Evolutionary conservation across 2,329 filamentous ascomycete genomes (phyloP).

Genomic region (Pseudopithomyces maydicus): DNA sequence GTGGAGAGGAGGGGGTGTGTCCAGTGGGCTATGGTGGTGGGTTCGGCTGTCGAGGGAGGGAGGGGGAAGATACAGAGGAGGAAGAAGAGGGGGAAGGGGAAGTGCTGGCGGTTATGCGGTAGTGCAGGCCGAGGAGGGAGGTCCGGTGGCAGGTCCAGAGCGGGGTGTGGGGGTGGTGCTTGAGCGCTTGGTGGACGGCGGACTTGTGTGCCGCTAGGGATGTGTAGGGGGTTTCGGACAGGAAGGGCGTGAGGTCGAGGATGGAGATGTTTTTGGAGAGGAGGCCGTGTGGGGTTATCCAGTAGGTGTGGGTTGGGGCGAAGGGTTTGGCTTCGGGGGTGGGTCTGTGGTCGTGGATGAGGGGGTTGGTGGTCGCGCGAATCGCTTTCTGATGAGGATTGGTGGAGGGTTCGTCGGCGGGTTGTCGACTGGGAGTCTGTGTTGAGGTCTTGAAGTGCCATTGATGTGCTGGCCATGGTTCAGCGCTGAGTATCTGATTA

Average conservation of each 20-base stretch:
- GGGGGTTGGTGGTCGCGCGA: no score
- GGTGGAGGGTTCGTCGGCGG: no score
- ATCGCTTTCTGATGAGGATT: no score
- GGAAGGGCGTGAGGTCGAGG: slow-evolving; percentile 23
- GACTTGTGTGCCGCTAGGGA: slow-evolving; percentile 25
- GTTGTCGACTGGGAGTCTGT: no score
- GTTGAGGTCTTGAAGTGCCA: no score
- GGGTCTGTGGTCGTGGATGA: no score
- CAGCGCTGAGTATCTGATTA: no score
- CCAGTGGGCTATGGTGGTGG: slow-evolving; percentile 22
- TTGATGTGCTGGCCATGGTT: no score
- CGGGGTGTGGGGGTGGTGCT: slow-evolving; percentile 26
- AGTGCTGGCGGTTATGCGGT: slow-evolving; percentile 22
- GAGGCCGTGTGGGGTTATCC: slow-evolving; percentile 25
- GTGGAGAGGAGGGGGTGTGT: slow-evolving; percentile 22
- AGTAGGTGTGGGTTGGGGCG: slow-evolving; percentile 24
- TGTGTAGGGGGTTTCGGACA: slow-evolving; percentile 21
- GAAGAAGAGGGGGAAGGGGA: no score
- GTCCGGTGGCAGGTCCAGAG: slow-evolving; percentile 14
- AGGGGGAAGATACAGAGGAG: no score
- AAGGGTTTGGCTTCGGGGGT: slow-evolving; percentile 11
- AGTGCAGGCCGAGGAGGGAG: slow-evolving; percentile 22
- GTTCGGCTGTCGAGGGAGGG: no score
- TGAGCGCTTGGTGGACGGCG: slow-evolving; percentile 19
- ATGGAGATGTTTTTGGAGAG: slow-evolving; percentile 23